Evolutionary conservation across 768 basidiomycete genomes (phyloP), one percentile per base, ranked within the genome.

Genomic region (Kwoniella dejecticola): DNA sequence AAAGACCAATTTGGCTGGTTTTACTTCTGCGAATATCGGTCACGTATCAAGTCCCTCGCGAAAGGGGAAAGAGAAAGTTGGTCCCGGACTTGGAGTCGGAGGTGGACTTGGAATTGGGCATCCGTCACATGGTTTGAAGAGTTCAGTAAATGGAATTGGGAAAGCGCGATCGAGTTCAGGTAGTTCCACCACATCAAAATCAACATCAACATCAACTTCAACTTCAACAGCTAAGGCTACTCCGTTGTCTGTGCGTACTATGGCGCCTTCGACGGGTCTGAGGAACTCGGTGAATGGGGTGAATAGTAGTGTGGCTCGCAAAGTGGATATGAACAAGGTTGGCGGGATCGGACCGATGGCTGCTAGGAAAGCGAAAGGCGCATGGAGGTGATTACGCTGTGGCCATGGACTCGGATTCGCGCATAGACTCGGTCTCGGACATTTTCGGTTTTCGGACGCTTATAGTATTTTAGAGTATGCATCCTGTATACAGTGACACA

Each of bases 301-400:
- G 33, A 45, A 12, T 31, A 47, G 27, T 5, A 17, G n/a, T 29
- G 11, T 44, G 45, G 17, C 45, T 41, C 57, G 61, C 54, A 64
- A 40, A 30, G 57, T 52, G 21, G 63, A 66, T 66, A 30, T 65
- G 44, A 52, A 44, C 17, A 68, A 71, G 55, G 59, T 60, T n/a
- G 62, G 54, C n/a, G 64, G 66, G 23, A 60, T 68, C 12, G 61
- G 67, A 33, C 63, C 69, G 8, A 63, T 50, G 27, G 60, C 47
- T 17, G 54, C 61, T 12, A 55, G 31, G 23, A 49, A 42, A 38
- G 19, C 23, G 12, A 52, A 45, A 23, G 52, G 55, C 0, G 47
- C 52, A 7, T 62, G 61, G 61, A 56, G 45, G 24, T 59, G n/a
- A 41, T 24, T 4, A 36, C 15, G 7, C 33, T 36, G 33, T 36